phyloP scores from a whole-genome alignment of 2,329 filamentous ascomycete species.

The Cytospora piceae region DNA sequence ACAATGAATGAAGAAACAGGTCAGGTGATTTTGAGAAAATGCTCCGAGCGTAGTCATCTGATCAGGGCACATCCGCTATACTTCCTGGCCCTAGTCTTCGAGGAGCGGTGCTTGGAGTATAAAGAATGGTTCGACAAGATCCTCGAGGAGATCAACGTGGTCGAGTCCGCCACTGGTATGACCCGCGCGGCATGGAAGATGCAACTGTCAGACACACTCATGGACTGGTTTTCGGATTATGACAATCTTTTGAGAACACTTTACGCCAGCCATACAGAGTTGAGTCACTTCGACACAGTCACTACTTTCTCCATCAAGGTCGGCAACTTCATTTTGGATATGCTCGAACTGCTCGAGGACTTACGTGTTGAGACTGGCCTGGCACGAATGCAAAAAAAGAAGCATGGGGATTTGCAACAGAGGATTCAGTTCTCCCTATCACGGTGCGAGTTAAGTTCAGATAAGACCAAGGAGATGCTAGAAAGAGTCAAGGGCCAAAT shows the following conservation, averaged over 20 bases:
- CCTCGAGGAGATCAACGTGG: slow-evolving; percentile 12
- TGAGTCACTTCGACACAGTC: slow-evolving; percentile 17
- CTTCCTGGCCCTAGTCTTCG: slow-evolving; percentile 12
- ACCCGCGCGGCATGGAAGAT: slow-evolving; percentile 18
- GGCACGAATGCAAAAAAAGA: background rate
- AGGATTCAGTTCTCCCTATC: slow-evolving; percentile 18
- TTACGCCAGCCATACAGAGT: slow-evolving; percentile 18
- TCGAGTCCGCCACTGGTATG: slow-evolving; percentile 22
- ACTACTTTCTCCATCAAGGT: slow-evolving; percentile 15
- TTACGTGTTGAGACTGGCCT: slow-evolving; percentile 2
- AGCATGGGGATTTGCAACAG: background rate
- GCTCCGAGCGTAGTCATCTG: slow-evolving; percentile 5
- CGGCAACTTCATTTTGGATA: background rate
- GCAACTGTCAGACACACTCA: background rate
- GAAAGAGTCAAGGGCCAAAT: slow-evolving; percentile 17
- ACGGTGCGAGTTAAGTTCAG: slow-evolving; percentile 9
- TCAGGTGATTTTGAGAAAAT: background rate
- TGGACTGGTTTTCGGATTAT: slow-evolving; percentile 21
- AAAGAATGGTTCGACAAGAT: slow-evolving; percentile 15
- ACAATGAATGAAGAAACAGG: slow-evolving; percentile 6
- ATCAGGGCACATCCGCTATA: slow-evolving; percentile 14
- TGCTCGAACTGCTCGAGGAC: background rate
- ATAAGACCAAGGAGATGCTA: slow-evolving; percentile 20
- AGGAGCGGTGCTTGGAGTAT: slow-evolving; percentile 11
- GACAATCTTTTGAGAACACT: slow-evolving; percentile 15